Percentiles rank a stretch among this genome's conserved stretches.
These are phyloP conservation scores for Trematosphaeria pertusa DNA, from an alignment of 2,329 filamentous ascomycete species.

Conservation along the genomic window DNA sequence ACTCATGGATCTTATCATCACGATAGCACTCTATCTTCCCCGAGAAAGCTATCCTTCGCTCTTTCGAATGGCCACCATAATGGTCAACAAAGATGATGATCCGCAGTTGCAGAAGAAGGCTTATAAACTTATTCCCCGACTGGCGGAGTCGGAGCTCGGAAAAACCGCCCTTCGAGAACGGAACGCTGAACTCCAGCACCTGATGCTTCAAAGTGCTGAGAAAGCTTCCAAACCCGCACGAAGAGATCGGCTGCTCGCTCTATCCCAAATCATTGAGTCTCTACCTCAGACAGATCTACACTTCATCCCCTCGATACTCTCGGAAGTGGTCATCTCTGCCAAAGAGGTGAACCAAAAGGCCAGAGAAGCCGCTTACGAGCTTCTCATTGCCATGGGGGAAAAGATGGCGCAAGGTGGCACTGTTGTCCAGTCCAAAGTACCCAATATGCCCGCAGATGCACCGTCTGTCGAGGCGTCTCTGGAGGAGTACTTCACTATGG, in stretches of 20 bases:
- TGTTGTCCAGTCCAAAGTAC: conserved; percentile 85
- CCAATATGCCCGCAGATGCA: conserved; percentile 84
- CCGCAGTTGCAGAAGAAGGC: conserved; percentile 98
- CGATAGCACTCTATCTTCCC: conserved; percentile 92
- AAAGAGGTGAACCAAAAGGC: conserved; percentile 98
- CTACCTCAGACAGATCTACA: conserved; percentile 81
- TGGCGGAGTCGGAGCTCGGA: conserved; percentile 81
- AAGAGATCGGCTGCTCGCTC: conserved; percentile 83
- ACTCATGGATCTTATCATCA: conserved; percentile 95
- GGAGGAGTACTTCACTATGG: conserved; percentile 98
- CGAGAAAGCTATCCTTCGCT: conserved; percentile 82
- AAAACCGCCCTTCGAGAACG: conserved; percentile 77
- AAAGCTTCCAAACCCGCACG: conserved; percentile 87
- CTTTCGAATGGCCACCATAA: conserved; percentile 84
- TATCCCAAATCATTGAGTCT: conserved; percentile 79
- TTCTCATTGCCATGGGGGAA: conserved; percentile 87
- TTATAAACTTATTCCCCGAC: conserved; percentile 93
- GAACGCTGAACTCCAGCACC: conserved; percentile 77
- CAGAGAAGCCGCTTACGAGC: conserved; percentile 84
- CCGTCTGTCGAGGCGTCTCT: conserved; percentile 79
- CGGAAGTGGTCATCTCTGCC: conserved; percentile 93
- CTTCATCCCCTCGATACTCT: conserved; percentile 90
- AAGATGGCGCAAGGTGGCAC: conserved; percentile 76
- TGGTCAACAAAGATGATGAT: conserved; percentile 82
- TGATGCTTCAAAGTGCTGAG: conserved; percentile 79